These are phyloP conservation scores for Alnus rubra DNA, from an alignment of 306 rosid species.

Conservation along the genomic window DNA sequence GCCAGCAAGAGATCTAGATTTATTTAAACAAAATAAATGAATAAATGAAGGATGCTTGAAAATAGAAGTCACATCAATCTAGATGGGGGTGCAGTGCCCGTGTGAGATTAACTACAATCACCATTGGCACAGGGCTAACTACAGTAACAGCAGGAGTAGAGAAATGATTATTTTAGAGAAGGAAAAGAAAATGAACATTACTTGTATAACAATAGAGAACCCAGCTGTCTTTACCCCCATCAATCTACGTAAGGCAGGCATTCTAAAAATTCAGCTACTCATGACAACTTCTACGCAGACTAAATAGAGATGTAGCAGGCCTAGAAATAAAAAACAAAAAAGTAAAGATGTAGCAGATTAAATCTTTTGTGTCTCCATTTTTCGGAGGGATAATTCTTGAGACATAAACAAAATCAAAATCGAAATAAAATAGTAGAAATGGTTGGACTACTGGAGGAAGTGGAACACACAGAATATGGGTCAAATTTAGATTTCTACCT, in stretches of 20 bases:
- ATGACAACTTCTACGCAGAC: no score
- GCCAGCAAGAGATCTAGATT: neutral
- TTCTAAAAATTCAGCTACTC: neutral
- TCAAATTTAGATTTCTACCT: neutral
- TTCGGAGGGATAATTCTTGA: neutral
- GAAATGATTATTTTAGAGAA: neutral
- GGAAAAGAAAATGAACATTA: neutral
- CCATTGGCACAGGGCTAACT: neutral
- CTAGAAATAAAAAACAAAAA: no score
- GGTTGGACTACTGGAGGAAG: no score
- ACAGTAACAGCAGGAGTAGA: neutral
- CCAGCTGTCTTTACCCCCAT: neutral
- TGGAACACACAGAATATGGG: neutral
- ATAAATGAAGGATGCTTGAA: neutral
- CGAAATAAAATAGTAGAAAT: neutral
- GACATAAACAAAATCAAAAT: neutral
- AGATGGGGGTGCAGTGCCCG: neutral
- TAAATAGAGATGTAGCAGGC: no score
- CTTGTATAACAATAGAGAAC: neutral
- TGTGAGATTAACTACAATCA: neutral
- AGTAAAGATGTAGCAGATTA: no score
- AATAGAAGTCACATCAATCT: neutral
- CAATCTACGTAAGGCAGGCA: neutral
- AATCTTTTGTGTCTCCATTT: no score
- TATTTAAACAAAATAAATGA: neutral